Evolutionary conservation across 192 early-diverging fungal genomes (phyloP).

Genomic region (Coemansia sp.): DNA sequence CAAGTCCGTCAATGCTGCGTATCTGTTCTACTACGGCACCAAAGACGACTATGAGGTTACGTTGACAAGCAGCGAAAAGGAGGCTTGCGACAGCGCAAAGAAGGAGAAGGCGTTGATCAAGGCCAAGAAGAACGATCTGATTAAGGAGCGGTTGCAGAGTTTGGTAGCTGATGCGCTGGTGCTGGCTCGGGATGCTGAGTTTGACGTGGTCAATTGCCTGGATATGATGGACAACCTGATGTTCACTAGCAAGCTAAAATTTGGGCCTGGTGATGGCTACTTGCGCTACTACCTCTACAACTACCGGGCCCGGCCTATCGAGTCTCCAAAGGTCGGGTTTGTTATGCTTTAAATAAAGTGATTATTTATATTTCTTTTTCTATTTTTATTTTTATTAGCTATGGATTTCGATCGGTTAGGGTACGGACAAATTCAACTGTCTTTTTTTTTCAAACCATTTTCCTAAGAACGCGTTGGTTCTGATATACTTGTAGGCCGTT

Average conservation of each 20-base stretch:
- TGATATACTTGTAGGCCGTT: slow-evolving; percentile 9
- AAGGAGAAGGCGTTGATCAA: slow-evolving; percentile 42
- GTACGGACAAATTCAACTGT: slow-evolving; percentile 7
- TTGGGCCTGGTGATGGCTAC: slow-evolving; percentile 90
- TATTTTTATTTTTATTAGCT: slow-evolving; percentile 7
- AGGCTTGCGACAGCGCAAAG: slow-evolving; percentile 40
- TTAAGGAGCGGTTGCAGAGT: slow-evolving; percentile 55
- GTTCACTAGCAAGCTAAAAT: slow-evolving; percentile 81
- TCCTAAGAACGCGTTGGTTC: background rate
- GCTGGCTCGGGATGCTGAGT: slow-evolving; percentile 62
- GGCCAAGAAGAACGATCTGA: slow-evolving; percentile 30
- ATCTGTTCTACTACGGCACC: slow-evolving; percentile 90
- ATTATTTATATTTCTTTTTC: slow-evolving; percentile 1
- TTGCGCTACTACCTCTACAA: slow-evolving; percentile 98
- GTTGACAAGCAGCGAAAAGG: slow-evolving; percentile 39
- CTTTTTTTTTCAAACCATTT: background rate
- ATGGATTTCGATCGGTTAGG: slow-evolving; percentile 43
- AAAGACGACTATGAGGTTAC: slow-evolving; percentile 41
- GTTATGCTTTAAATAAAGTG: slow-evolving; percentile 75
- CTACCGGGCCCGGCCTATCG: slow-evolving; percentile 74
- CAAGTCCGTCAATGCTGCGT: slow-evolving; percentile 81
- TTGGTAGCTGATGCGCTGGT: slow-evolving; percentile 82
- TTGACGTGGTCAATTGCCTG: slow-evolving; percentile 96
- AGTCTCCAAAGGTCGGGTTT: slow-evolving; percentile 72
- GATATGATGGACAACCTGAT: slow-evolving; percentile 86